phyloP scores from a whole-genome alignment of 2,329 filamentous ascomycete species.

The Ascochyta viciae-villosae region DNA sequence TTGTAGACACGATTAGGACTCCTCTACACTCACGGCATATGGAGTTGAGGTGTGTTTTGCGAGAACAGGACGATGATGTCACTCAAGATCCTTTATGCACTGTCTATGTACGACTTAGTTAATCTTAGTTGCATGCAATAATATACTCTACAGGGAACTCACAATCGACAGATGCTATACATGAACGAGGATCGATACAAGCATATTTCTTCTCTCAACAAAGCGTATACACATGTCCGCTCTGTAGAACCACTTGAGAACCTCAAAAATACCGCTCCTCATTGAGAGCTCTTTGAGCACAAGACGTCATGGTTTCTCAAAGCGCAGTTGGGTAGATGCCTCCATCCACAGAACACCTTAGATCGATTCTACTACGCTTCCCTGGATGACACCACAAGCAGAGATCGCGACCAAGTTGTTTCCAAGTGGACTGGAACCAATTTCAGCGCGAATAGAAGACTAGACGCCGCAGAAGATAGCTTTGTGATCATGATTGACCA shows the following conservation, averaged over 20 bases:
- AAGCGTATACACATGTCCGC: not conserved
- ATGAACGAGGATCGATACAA: not conserved
- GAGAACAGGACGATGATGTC: no score
- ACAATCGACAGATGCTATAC: not conserved
- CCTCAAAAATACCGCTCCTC: not conserved
- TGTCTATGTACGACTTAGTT: not conserved
- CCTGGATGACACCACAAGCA: not conserved
- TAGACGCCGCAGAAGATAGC: not conserved
- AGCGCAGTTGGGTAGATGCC: not conserved
- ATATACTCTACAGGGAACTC: not conserved
- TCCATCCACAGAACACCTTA: not conserved
- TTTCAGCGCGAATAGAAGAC: not conserved
- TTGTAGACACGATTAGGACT: not conserved
- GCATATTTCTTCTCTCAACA: not conserved
- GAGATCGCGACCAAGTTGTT: not conserved
- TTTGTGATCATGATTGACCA: not conserved
- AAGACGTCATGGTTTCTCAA: not conserved
- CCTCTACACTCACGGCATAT: not conserved
- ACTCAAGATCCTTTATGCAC: no score
- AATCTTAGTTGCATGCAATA: no score
- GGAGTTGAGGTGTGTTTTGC: not conserved
- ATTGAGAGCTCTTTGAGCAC: not conserved
- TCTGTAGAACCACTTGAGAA: not conserved
- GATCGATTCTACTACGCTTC: not conserved
- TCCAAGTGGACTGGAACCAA: not conserved